Evolutionary conservation across 257 asterid species (phyloP).

Genomic region (Coffea eugenioides): DNA sequence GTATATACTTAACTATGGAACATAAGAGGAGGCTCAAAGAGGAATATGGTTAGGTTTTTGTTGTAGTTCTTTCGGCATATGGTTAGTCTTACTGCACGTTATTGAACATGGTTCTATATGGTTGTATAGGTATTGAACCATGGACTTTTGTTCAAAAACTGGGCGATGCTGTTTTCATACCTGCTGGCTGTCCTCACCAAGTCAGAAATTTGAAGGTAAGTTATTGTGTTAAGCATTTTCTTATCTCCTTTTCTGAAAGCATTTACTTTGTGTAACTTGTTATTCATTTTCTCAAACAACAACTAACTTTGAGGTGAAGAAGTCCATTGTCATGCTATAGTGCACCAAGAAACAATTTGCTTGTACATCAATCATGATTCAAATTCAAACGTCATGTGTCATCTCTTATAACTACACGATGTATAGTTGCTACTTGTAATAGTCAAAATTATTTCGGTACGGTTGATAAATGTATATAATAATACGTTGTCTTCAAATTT

Average conservation of each 20-base stretch:
- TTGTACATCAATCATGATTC: too few species aligned
- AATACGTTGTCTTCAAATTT: background rate
- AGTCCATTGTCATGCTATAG: too few species aligned
- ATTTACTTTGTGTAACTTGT: background rate
- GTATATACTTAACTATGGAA: constrained; percentile 71
- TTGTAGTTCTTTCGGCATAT: background rate
- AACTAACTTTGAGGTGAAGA: background rate
- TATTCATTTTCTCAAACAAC: background rate
- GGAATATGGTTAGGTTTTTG: constrained; percentile 63
- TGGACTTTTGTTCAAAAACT: constrained; percentile 84
- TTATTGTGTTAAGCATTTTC: background rate
- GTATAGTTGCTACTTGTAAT: too few species aligned
- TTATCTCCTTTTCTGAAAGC: background rate
- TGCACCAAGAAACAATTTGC: too few species aligned
- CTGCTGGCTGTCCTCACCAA: constrained; percentile 97
- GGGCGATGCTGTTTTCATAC: constrained; percentile 88
- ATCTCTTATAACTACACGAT: background rate
- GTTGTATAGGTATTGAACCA: constrained; percentile 68
- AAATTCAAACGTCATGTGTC: background rate
- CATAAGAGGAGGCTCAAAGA: constrained; percentile 77
- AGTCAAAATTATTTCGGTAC: background rate
- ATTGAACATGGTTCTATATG: constrained; percentile 16
- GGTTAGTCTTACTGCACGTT: background rate
- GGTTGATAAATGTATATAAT: background rate
- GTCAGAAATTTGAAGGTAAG: constrained; percentile 83